phyloP scores from a whole-genome alignment of 768 basidiomycete species.

The Kwoniella dendrophila region DNA sequence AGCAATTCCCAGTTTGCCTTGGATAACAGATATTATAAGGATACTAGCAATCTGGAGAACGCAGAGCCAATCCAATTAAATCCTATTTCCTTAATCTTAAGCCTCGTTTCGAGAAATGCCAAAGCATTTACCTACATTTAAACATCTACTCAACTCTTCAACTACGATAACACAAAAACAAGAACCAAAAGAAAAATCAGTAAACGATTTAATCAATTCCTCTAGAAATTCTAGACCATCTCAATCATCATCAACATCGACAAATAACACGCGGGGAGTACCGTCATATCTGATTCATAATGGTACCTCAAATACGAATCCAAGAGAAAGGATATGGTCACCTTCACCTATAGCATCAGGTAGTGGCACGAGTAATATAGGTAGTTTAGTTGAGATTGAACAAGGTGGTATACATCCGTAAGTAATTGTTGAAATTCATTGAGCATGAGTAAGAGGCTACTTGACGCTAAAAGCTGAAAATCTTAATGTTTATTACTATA shows the following conservation, averaged over 20 bases:
- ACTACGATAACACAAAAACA: constrained; percentile 9
- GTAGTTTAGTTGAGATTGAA: constrained; percentile 24
- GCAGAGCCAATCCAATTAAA: background rate
- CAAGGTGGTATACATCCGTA: constrained; percentile 39
- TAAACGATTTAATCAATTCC: constrained; percentile 34
- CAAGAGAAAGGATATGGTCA: constrained; percentile 22
- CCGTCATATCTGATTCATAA: constrained; percentile 10
- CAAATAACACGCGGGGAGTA: constrained; percentile 10
- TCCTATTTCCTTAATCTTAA: background rate
- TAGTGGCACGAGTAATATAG: background rate
- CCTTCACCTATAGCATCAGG: constrained; percentile 1
- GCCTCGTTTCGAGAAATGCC: constrained; percentile 37
- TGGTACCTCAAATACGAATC: background rate
- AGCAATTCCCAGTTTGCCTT: too few relatives aligned
- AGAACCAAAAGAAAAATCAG: constrained; percentile 24
- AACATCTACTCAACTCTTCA: constrained; percentile 38
- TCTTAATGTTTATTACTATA: background rate
- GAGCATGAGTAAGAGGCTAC: background rate
- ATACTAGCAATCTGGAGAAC: too few relatives aligned
- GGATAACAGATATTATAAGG: too few relatives aligned
- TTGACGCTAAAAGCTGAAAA: background rate
- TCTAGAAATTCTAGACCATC: constrained; percentile 19
- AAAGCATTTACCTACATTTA: constrained; percentile 47
- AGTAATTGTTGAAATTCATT: constrained; percentile 7
- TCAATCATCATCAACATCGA: too few relatives aligned